Base-by-base conservation (phyloP, 805 yeast genomes). In the Lachancea waltii region DNA sequence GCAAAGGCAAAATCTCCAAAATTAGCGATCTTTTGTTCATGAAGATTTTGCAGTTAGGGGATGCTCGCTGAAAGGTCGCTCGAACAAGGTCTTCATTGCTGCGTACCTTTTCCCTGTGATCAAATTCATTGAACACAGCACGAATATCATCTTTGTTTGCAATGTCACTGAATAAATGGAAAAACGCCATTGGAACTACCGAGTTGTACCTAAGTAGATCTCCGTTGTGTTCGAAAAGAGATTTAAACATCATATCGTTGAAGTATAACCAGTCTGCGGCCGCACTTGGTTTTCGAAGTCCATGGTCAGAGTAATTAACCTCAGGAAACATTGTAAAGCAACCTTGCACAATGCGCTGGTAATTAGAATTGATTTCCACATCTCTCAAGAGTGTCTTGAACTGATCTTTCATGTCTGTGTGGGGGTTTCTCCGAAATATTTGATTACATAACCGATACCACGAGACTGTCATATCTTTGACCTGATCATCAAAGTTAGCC, bases 221-320 rank as follows among this genome's bases (percentile, higher is more conserved):
- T 3, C 68, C 68, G 42, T 67, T 66, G 36, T 69, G 72, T 38
- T 63, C 62, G 24, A 54, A 68, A 8, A 49, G 26, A 5, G 62
- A 63, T 30, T 62, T 62, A 9, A 60, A 58, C 54, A 81, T 58
- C n/a, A 62, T 33, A 54, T 89, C 97, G 45, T 79, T 73, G 54
- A 82, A 84, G 47, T 62, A 72, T 20, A 84, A 54, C 95, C 95
- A 89, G 45, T 85, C 92, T 29, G 83, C 72, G 7, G 86, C 63
- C 18, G 58, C 63, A 10, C 73, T 58, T 0, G 94, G 82, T 46
- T 79, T 80, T 7, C 47, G 47, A 19, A 85, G 60, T 33, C 77
- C 66, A 38, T 75, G 79, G 47, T 85, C 95, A 30, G 80, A 68
- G 51, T 77, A 78, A 21, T 75, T 77, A 42, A 76, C 69, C 19